These are phyloP conservation scores for Rubroboletus pulcherrimus DNA, from an alignment of 768 basidiomycete species.

Conservation along the genomic window DNA sequence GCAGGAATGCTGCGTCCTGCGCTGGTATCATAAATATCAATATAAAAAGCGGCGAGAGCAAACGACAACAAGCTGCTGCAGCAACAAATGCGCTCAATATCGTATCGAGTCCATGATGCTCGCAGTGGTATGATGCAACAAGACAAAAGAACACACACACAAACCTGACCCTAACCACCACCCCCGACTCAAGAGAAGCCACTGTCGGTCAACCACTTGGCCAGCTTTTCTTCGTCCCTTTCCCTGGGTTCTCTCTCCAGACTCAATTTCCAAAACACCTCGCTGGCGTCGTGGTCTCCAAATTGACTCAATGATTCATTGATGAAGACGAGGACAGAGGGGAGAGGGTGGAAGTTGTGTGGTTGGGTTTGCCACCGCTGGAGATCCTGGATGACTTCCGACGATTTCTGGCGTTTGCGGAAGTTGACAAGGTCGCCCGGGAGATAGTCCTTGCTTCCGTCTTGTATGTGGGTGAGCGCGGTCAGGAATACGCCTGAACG, in stretches of 20 bases:
- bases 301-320: slow-evolving; percentile 37
- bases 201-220: slow-evolving; percentile 37
- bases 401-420: slow-evolving; percentile 49
- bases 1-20: neutral
- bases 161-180: too few relatives aligned
- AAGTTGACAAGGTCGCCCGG: slow-evolving; percentile 52
- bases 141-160: neutral
- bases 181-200: slow-evolving; percentile 33
- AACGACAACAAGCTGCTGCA: neutral
- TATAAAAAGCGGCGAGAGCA: slow-evolving; percentile 3
- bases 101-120: slow-evolving; percentile 5
- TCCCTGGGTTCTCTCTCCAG: slow-evolving; percentile 53
- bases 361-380: slow-evolving; percentile 52
- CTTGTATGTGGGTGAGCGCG: slow-evolving; percentile 57
- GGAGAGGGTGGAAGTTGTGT: slow-evolving; percentile 50
- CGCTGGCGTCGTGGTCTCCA: slow-evolving; percentile 31
- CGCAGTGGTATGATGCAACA: slow-evolving; percentile 1
- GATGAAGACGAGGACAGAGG: slow-evolving; percentile 42
- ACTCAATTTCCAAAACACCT: slow-evolving; percentile 44
- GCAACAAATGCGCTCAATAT: neutral
- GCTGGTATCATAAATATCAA: slow-evolving; percentile 8
- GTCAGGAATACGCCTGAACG: slow-evolving; percentile 55
- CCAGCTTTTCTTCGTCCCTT: slow-evolving; percentile 49
- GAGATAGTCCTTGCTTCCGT: slow-evolving; percentile 53
- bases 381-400: slow-evolving; percentile 56